phyloP scores from a whole-genome alignment of 257 asterid genomes.

The Thymus quinquecostatus region DNA sequence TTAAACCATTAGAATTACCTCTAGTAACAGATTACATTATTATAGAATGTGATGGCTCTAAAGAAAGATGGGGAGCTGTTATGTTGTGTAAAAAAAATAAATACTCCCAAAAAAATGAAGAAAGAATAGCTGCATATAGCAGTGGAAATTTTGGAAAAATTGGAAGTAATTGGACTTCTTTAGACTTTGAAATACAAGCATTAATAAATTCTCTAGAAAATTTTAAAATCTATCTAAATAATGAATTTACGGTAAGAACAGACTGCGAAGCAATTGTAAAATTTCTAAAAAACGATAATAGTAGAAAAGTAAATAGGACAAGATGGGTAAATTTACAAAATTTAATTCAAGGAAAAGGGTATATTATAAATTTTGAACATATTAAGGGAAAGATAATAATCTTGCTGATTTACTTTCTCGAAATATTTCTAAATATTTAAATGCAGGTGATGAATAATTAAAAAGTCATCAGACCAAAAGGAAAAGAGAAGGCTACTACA shows the following conservation, averaged over 20 bases:
- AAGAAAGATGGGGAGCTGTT: too few relatives aligned
- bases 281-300: neutral
- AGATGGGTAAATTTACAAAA: neutral
- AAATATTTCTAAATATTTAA: too few relatives aligned
- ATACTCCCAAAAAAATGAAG: neutral
- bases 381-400: too few relatives aligned
- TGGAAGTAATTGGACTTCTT: neutral
- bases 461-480: neutral
- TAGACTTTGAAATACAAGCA: too few relatives aligned
- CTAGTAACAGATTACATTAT: too few relatives aligned
- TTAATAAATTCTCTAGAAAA: too few relatives aligned
- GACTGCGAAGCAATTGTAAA: slow-evolving; percentile 6
- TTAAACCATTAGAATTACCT: too few relatives aligned
- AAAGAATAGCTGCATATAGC: neutral
- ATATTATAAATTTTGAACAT: too few relatives aligned
- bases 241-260: neutral
- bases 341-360: neutral
- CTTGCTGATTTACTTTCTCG: too few relatives aligned
- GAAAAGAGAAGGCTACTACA: neutral
- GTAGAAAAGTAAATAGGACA: neutral
- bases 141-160: neutral
- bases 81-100: neutral
- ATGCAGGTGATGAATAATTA: too few relatives aligned
- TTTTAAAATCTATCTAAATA: too few relatives aligned
- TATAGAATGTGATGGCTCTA: too few relatives aligned